These are phyloP conservation scores for Penicillium sp. DNA, from an alignment of 2,329 filamentous ascomycete genomes.

Conservation along the genomic window DNA sequence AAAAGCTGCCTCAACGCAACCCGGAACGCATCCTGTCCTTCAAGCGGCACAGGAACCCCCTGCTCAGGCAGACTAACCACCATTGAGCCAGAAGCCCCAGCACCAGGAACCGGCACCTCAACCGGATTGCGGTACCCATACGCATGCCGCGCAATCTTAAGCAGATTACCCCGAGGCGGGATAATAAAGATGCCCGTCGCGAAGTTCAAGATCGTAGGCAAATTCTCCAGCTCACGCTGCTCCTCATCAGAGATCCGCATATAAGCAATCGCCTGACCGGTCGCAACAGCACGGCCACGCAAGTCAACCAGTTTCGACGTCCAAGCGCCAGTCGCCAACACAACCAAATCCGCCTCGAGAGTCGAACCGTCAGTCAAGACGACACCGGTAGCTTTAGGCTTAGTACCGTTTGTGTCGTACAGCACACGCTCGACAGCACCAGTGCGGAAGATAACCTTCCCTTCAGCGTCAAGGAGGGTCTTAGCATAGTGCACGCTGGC, in stretches of 20 bases:
- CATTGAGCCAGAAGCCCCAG: slow-evolving; percentile 25
- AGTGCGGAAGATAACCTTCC: slow-evolving; percentile 36
- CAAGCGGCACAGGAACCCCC: slow-evolving; percentile 44
- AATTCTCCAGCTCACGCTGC: slow-evolving; percentile 60
- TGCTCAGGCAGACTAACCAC: slow-evolving; percentile 41
- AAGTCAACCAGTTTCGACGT: slow-evolving; percentile 74
- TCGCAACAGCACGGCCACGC: slow-evolving; percentile 71
- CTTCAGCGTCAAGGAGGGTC: slow-evolving; percentile 35
- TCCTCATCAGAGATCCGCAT: slow-evolving; percentile 71
- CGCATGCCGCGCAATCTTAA: slow-evolving; percentile 69
- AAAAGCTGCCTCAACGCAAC: slow-evolving; percentile 60
- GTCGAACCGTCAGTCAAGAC: slow-evolving; percentile 49
- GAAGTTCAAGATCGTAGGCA: slow-evolving; percentile 61
- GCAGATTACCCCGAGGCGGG: slow-evolving; percentile 52
- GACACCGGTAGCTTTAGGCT: slow-evolving; percentile 52
- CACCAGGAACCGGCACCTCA: slow-evolving; percentile 28
- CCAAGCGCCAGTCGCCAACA: slow-evolving; percentile 88
- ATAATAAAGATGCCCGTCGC: slow-evolving; percentile 55
- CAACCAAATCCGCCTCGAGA: slow-evolving; percentile 66
- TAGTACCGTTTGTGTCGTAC: slow-evolving; percentile 18
- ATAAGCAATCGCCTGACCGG: slow-evolving; percentile 78
- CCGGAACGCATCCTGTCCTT: slow-evolving; percentile 63
- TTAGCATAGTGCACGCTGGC: slow-evolving; percentile 41
- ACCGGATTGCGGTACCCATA: slow-evolving; percentile 61
- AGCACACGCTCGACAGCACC: slow-evolving; percentile 39